phyloP scores from a whole-genome alignment of 2,329 filamentous ascomycete genomes.

The Huntiella bhutanensis region DNA sequence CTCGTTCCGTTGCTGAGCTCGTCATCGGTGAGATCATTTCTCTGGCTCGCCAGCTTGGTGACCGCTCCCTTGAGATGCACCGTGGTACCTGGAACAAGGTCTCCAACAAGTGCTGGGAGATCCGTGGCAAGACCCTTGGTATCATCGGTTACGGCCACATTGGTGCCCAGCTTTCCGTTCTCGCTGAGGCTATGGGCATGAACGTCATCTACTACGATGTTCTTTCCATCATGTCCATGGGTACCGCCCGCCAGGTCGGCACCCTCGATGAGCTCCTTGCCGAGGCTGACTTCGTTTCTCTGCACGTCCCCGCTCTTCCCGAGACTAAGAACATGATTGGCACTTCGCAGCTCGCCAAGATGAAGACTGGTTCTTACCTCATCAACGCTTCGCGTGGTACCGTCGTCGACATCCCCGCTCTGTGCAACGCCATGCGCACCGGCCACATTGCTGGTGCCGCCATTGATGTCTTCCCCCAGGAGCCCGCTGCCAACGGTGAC shows the following conservation, averaged over 20 bases:
- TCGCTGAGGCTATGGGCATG: slow-evolving; percentile 97
- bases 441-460: slow-evolving; percentile 86
- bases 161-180: slow-evolving; percentile 81
- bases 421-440: slow-evolving; percentile 69
- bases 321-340: slow-evolving; percentile 91
- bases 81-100: slow-evolving; percentile 95
- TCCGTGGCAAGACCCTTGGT: slow-evolving; percentile 85
- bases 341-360: slow-evolving; percentile 56
- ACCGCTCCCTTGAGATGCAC: slow-evolving; percentile 89
- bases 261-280: slow-evolving; percentile 58
- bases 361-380: slow-evolving; percentile 85
- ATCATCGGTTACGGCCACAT: slow-evolving; percentile 98
- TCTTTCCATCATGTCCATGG: slow-evolving; percentile 82
- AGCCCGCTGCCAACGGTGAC: slow-evolving; percentile 84
- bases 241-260: slow-evolving; percentile 67
- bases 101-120: slow-evolving; percentile 91
- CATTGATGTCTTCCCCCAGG: slow-evolving; percentile 88
- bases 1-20: slow-evolving; percentile 85
- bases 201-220: slow-evolving; percentile 94
- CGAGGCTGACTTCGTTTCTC: slow-evolving; percentile 76
- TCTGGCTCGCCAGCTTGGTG: slow-evolving; percentile 78
- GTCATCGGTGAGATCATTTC: slow-evolving; percentile 88
- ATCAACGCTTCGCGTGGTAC: slow-evolving; percentile 92
- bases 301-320: slow-evolving; percentile 81
- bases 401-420: slow-evolving; percentile 81